Conservation (phyloP, 441 rosid species). For the Rhodomyrtus psidioides region DNA sequence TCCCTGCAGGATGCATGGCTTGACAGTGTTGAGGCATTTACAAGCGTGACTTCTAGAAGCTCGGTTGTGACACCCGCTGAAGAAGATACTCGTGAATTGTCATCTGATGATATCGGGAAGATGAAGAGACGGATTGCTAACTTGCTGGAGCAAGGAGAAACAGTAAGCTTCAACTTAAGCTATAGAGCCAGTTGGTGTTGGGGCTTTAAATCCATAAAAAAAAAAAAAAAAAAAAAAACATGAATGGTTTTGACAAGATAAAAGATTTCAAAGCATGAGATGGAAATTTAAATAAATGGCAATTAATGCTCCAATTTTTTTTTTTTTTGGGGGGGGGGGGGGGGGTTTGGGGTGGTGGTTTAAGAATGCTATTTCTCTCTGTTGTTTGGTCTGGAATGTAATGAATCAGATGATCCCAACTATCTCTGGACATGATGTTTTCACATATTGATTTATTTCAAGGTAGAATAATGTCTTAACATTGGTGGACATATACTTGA, state of each 20-base stretch:
- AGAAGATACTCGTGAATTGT: conserved; percentile 40
- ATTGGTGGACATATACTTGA: neutral
- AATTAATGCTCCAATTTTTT: neutral
- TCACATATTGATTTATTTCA: neutral
- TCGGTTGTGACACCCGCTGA: conserved; percentile 13
- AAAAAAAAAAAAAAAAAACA: neutral
- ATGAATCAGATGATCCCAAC: neutral
- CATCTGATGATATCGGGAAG: conserved; percentile 56
- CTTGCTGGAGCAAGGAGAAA: conserved; percentile 84
- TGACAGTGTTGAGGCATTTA: conserved; percentile 63
- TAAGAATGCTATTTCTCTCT: neutral
- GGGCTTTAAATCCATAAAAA: neutral
- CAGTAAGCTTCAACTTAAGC: conserved; percentile 32
- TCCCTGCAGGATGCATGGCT: conserved; percentile 93
- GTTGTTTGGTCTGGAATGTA: neutral
- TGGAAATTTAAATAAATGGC: neutral
- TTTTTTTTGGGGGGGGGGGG: neutral
- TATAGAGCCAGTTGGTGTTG: neutral
- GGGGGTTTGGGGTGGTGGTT: neutral
- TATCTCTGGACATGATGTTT: neutral
- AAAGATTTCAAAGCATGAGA: neutral
- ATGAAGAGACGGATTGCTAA: conserved; percentile 80
- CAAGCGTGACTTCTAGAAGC: conserved; percentile 36
- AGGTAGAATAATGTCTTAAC: neutral
- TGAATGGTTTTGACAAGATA: neutral